These are phyloP conservation scores for Auriscalpium orientale DNA, from an alignment of 768 basidiomycete genomes.

Conservation along the genomic window DNA sequence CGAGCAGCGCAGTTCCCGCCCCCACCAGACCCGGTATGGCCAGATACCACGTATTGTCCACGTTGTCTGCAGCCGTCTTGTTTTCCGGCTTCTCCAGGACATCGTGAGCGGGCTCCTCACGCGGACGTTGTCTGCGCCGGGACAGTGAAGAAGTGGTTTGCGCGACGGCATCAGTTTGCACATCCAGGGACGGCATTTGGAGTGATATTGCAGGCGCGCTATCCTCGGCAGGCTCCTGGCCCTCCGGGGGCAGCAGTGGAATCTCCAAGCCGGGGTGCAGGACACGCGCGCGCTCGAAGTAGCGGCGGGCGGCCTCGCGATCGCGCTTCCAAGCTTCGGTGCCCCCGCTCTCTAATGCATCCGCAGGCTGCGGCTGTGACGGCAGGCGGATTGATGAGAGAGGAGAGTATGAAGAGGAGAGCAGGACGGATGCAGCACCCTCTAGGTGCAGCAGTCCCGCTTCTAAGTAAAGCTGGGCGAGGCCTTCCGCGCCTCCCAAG, in stretches of 20 bases:
- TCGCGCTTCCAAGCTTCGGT: slow-evolving; percentile 71
- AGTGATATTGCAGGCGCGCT: slow-evolving; percentile 32
- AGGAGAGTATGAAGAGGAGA: slow-evolving; percentile 68
- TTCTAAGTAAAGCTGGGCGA: slow-evolving; percentile 72
- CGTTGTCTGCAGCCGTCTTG: slow-evolving; percentile 44
- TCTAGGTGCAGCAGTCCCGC: slow-evolving; percentile 78
- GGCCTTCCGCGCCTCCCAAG: slow-evolving; percentile 56
- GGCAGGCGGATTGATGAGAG: slow-evolving; percentile 73
- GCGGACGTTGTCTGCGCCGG: slow-evolving; percentile 15
- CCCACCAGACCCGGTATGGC: slow-evolving; percentile 75
- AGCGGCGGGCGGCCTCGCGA: slow-evolving; percentile 59
- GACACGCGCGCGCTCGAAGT: slow-evolving; percentile 61
- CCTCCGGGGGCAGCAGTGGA: slow-evolving; percentile 51
- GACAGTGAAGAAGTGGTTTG: slow-evolving; percentile 11
- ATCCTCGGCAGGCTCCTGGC: slow-evolving; percentile 19
- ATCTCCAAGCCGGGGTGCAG: slow-evolving; percentile 62
- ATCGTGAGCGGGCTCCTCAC: slow-evolving; percentile 5
- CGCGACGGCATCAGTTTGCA: slow-evolving; percentile 17
- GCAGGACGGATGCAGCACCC: slow-evolving; percentile 63
- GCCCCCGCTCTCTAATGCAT: slow-evolving; percentile 32
- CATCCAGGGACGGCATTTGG: slow-evolving; percentile 65
- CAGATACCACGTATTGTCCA: slow-evolving; percentile 73
- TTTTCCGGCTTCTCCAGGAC: slow-evolving; percentile 3
- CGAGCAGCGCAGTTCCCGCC: slow-evolving; percentile 75
- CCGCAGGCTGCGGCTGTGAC: slow-evolving; percentile 5